Conservation (phyloP, 768 basidiomycete species). For the Suillus placidus region DNA sequence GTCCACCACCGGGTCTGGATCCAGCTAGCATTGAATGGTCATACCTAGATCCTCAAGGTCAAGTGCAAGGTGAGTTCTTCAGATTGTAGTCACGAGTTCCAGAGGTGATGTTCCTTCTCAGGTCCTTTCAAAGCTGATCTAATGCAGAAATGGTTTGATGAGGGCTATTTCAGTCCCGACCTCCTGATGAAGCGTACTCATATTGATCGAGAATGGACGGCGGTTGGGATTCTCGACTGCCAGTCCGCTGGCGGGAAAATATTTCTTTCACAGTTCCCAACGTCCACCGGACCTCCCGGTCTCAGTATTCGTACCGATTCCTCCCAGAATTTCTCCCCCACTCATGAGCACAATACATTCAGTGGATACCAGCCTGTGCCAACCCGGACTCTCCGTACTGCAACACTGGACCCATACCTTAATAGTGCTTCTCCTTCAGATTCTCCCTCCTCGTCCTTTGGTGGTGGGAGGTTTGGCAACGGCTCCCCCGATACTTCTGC, state of each 20-base stretch:
- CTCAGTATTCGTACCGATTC: constrained; percentile 52
- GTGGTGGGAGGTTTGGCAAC: constrained; percentile 62
- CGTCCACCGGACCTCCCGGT: constrained; percentile 53
- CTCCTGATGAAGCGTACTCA: constrained; percentile 84
- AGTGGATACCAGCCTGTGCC: constrained; percentile 70
- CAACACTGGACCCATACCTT: constrained; percentile 63
- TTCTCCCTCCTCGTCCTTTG: constrained; percentile 74
- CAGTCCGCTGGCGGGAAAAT: constrained; percentile 57
- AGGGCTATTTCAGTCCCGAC: constrained; percentile 83
- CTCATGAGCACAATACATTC: constrained; percentile 41
- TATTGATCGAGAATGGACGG: constrained; percentile 66
- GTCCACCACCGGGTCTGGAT: constrained; percentile 55
- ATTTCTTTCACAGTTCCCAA: constrained; percentile 57
- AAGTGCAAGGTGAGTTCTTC: constrained; percentile 72
- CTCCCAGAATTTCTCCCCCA: constrained; percentile 45
- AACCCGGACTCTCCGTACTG: constrained; percentile 56
- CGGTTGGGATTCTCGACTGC: constrained; percentile 60
- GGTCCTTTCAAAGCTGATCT: constrained; percentile 87
- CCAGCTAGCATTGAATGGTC: constrained; percentile 78
- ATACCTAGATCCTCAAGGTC: constrained; percentile 91
- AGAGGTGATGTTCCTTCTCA: constrained; percentile 32
- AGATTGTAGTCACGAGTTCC: neutral
- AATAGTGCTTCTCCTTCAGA: constrained; percentile 59
- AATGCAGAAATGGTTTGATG: constrained; percentile 96
- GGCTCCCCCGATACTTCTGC: constrained; percentile 69